A percentile compares a stretch with the other conserved stretches of the same genome.
phyloP scores from a whole-genome alignment of 208 protist genomes.

The Tritrichomonas musculus region DNA sequence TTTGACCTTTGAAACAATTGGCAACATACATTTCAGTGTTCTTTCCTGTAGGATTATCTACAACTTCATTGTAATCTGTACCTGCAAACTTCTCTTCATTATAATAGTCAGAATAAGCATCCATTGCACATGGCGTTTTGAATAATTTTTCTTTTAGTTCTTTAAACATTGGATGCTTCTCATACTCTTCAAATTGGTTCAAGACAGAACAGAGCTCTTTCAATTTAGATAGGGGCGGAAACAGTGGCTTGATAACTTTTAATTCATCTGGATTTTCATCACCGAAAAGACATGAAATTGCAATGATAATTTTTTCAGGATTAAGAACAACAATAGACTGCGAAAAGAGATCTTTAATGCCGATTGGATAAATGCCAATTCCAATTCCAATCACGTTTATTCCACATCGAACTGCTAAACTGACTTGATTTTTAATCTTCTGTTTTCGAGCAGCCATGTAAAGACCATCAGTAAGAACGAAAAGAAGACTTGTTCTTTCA shows the following conservation, averaged over 20 bases:
- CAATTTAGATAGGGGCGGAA: background rate
- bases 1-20: background rate
- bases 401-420: background rate
- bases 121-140: background rate
- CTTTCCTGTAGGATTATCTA: background rate
- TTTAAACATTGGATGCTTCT: background rate
- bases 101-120: background rate
- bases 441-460: background rate
- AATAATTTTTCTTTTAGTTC: background rate
- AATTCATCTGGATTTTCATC: background rate
- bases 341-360: background rate
- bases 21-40: background rate
- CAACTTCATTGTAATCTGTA: background rate
- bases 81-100: background rate
- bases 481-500: background rate
- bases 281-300: background rate
- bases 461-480: background rate
- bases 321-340: background rate
- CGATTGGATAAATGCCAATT: background rate
- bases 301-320: background rate
- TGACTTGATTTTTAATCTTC: background rate
- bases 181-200: background rate
- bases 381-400: background rate
- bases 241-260: background rate
- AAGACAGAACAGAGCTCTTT: background rate